A percentile compares a stretch with the other conserved stretches of the same genome.
These are phyloP conservation scores for Alternaria incomplexa DNA, from an alignment of 2,329 filamentous ascomycete genomes.

Conservation along the genomic window DNA sequence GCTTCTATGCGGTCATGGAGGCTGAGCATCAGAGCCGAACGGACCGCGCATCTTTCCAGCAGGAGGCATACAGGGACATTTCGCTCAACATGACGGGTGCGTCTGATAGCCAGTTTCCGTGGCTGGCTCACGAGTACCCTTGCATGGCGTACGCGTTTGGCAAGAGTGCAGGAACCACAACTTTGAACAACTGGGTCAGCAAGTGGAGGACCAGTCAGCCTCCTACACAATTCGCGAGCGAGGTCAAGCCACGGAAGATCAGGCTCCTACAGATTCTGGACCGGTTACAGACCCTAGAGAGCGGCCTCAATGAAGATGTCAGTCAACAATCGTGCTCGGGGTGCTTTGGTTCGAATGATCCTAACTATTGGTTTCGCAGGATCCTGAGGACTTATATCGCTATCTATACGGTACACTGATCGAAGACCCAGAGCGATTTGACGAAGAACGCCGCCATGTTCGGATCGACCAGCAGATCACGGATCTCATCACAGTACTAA, in stretches of 20 bases:
- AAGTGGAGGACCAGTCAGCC: slow-evolving; percentile 64
- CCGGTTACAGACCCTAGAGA: slow-evolving; percentile 51
- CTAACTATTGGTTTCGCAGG: slow-evolving; percentile 46
- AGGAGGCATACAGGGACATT: slow-evolving; percentile 46
- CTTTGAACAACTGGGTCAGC: slow-evolving; percentile 72
- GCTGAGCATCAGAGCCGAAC: slow-evolving; percentile 46
- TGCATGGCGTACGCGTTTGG: slow-evolving; percentile 74
- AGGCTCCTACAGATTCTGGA: slow-evolving; percentile 59
- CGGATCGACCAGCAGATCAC: slow-evolving; percentile 74
- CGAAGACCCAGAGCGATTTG: slow-evolving; percentile 68
- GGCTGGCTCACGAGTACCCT: slow-evolving; percentile 77
- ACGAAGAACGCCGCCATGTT: slow-evolving; percentile 60
- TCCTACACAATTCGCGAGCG: slow-evolving; percentile 64
- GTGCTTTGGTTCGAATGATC: slow-evolving; percentile 22
- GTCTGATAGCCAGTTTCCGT: slow-evolving; percentile 57
- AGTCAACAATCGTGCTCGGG: slow-evolving; percentile 30
- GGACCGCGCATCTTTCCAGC: slow-evolving; percentile 45
- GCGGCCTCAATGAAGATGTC: slow-evolving; percentile 52
- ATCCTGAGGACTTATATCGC: slow-evolving; percentile 54
- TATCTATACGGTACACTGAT: slow-evolving; percentile 72
- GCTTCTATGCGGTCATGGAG: slow-evolving; percentile 51
- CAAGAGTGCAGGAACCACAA: slow-evolving; percentile 70
- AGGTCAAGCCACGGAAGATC: slow-evolving; percentile 66
- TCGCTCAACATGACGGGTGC: slow-evolving; percentile 47
- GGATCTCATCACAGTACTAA: slow-evolving; percentile 72